Evolutionary conservation across 108 stramenopile genomes (phyloP).

Genomic region (Craspedostauros australis): DNA sequence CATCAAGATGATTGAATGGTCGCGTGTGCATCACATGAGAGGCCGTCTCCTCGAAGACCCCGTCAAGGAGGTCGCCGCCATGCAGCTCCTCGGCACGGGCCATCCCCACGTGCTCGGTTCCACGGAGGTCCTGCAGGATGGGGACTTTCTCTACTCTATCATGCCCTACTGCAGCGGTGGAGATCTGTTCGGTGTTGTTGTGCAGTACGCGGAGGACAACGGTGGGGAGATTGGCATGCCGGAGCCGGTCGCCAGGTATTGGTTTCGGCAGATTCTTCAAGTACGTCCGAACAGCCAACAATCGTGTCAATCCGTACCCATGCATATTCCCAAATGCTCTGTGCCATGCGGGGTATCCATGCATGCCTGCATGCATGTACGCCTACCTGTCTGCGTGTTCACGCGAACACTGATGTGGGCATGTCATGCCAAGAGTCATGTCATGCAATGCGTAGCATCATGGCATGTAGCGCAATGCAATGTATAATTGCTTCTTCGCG

Average conservation of each 20-base stretch:
- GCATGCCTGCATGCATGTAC: not conserved
- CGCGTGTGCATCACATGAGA: constrained; percentile 64
- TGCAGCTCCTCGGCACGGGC: constrained; percentile 66
- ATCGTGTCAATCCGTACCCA: too few relatives aligned
- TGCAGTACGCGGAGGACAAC: constrained; percentile 63
- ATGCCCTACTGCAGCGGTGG: constrained; percentile 88
- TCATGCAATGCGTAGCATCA: too few relatives aligned
- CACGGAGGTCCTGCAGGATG: constrained; percentile 77
- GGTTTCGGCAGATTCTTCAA: constrained; percentile 85
- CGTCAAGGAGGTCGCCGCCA: constrained; percentile 82
- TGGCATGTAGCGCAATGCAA: too few relatives aligned
- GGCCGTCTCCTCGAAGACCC: constrained; percentile 85
- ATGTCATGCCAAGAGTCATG: too few relatives aligned
- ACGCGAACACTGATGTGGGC: too few relatives aligned
- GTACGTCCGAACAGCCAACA: constrained; percentile 28
- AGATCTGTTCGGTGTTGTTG: constrained; percentile 84
- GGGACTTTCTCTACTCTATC: constrained; percentile 74
- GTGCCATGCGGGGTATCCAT: not conserved
- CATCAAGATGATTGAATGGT: constrained; percentile 90
- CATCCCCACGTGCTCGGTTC: constrained; percentile 75
- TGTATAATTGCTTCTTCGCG: too few relatives aligned
- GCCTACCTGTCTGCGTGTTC: too few relatives aligned
- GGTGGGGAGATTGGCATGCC: constrained; percentile 75
- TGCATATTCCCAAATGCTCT: too few relatives aligned
- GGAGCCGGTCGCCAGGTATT: constrained; percentile 76